Evolutionary conservation across 495 filamentous ascomycete genomes (phyloP), one percentile per base, ranked within the genome.

Genomic region (Chaetomium fimeti): DNA sequence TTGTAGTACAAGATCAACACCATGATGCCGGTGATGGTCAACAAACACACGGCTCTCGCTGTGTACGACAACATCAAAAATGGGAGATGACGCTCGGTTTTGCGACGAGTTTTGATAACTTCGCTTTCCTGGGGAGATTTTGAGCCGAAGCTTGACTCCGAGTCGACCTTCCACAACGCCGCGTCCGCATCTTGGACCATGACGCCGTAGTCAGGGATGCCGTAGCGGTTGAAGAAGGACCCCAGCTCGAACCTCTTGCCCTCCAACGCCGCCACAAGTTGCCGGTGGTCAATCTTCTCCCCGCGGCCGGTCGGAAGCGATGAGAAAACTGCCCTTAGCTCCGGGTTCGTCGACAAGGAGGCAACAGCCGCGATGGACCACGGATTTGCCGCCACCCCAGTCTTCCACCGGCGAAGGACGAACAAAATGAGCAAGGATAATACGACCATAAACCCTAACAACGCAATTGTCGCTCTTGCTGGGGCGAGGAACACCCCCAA

Each of bases 61-160:
- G 47, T 49, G 18, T 49, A 49, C 20, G 47, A 49, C 47, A 49
- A 24, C 47, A 49, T 49, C 47, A 49, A 8, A 24, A 49, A 49
- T n/a, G 47, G 47, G 20, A 49, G 47, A 24, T 49, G 47, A 49
- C 15, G 47, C 47, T 49, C 47, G 18, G 22, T 24, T 24, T 49
- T 49, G 18, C 18, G 47, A 11, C 20, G n/a, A 49, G n/a, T 24
- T 9, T 20, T n/a, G 20, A 3, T 4, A 12, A 24, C 18, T 11
- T 20, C n/a, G 15, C 18, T 24, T 5, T 49, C 47, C 3, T 24
- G 16, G 2, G 47, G 6, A 2, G 47, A 24, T 8, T 49, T 49
- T 24, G 9, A 49, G 20, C 47, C 9, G 18, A 20, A 5, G 8
- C 20, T 49, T 20, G 47, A 49, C 8, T 49, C 47, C 47, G 47